Base-by-base conservation (phyloP, 2,329 filamentous ascomycete genomes). In the Alternaria novae-zelandiae region DNA sequence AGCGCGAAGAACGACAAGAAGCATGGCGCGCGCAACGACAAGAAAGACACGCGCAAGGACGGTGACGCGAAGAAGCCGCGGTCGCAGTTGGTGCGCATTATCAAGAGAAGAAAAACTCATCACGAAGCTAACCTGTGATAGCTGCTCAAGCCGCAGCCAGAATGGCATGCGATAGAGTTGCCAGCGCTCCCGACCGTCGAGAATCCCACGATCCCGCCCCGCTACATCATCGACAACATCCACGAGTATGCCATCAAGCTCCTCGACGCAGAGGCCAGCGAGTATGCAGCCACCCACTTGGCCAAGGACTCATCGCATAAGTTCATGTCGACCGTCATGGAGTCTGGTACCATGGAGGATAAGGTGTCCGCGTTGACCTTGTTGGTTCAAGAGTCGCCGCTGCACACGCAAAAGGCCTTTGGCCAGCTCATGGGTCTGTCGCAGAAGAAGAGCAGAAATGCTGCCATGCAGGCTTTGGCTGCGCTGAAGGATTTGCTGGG, bases 321-420 rank as follows among this genome's bases (percentile, higher is more conserved):
- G 79, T 99, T 99, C 84, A 90, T 98, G 85, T 93, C 94, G 2
- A 97, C 94, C 17, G 97, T 99, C 78, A 97, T 98, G 92, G 85
- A 93, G 10, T 96, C 94, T 2, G 96, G 96, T 84, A 99, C 96
- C 10, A 88, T 98, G 71, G 96, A 94, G 59, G 96, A 99, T 80
- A 98, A 97, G 80, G 91, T 98, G 46, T 99, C 96, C 3, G 96
- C 96, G 4, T 84, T 99, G 74, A 99, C 96, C 5, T 85, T 99
- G 70, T 91, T 96, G 59, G 90, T 97, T 12, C 96, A 99, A 82
- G 96, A 99, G 80, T 98, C 96, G 9, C 96, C 96, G 17, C 83
- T 98, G 55, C 96, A 99, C 80, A 98, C 94, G 65, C 90, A 89
- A 67, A 95, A 96, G 76, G 91, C 94, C 1, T 89, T 98, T 66